phyloP scores from a whole-genome alignment of 1,284 basidiomycete genomes.

The Heliocybe sulcata region DNA sequence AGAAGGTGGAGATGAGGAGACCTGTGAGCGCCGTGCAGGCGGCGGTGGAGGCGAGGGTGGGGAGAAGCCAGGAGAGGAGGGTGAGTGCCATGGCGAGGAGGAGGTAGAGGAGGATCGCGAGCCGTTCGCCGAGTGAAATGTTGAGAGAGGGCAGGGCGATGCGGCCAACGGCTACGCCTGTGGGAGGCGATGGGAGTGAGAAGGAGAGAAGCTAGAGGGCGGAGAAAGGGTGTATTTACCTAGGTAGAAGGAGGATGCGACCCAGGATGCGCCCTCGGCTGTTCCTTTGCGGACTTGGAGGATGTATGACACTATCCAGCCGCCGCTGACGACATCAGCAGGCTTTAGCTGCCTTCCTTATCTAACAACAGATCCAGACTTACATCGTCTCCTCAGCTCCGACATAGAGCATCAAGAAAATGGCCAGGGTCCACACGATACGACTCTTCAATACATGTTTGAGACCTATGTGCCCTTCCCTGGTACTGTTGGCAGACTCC shows the following conservation, averaged over 20 bases:
- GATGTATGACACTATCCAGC: slow-evolving; percentile 25
- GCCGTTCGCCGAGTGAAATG: slow-evolving; percentile 24
- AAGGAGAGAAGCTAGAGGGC: not conserved
- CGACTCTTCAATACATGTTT: slow-evolving; percentile 15
- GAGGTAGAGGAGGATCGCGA: slow-evolving; percentile 22
- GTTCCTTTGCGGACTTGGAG: slow-evolving; percentile 21
- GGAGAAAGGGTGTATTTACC: slow-evolving; percentile 10
- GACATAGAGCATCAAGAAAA: slow-evolving; percentile 25
- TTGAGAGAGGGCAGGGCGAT: slow-evolving; percentile 23
- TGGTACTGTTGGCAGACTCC: slow-evolving; percentile 3
- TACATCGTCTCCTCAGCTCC: slow-evolving; percentile 26
- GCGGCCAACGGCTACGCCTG: slow-evolving; percentile 23
- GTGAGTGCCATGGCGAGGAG: slow-evolving; percentile 21
- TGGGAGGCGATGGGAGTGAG: not conserved
- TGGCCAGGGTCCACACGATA: slow-evolving; percentile 22
- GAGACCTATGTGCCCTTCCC: slow-evolving; percentile 5
- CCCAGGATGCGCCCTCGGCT: slow-evolving; percentile 24
- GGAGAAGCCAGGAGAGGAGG: slow-evolving; percentile 22
- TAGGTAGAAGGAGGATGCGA: slow-evolving; percentile 24
- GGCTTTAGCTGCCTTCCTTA: not conserved
- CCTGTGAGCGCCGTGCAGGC: slow-evolving; percentile 25
- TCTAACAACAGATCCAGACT: slow-evolving; percentile 4
- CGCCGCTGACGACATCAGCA: slow-evolving; percentile 14
- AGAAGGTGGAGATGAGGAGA: slow-evolving; percentile 25
- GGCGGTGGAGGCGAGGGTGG: slow-evolving; percentile 21